Conservation (phyloP, 768 basidiomycete genomes). For the Boletus fagicola region DNA sequence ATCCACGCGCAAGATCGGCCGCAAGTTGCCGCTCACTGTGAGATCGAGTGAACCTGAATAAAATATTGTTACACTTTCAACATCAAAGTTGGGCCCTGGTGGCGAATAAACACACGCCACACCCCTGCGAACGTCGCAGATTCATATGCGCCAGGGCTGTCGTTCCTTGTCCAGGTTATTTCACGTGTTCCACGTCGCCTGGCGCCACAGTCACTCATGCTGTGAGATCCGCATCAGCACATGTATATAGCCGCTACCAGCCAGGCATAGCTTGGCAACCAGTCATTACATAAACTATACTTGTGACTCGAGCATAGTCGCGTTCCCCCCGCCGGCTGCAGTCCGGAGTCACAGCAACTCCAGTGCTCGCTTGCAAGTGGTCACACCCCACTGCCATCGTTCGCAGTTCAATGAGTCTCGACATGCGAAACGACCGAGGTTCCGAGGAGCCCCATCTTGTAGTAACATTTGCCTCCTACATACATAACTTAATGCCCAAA, state of each 20-base stretch:
- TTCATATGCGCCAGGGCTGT: constrained; percentile 13
- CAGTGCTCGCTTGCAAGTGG: neutral
- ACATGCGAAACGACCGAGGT: constrained; percentile 10
- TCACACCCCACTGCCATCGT: neutral
- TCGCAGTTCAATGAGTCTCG: neutral
- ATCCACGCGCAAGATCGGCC: constrained; percentile 4
- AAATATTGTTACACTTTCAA: neutral
- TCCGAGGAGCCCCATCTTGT: neutral
- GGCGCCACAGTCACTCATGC: neutral
- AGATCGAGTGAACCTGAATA: neutral
- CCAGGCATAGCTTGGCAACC: neutral
- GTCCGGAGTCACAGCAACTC: neutral
- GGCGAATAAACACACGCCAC: neutral
- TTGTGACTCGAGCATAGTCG: neutral
- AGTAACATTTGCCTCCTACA: neutral
- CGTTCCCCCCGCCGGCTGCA: neutral
- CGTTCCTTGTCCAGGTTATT: neutral
- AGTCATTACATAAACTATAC: neutral
- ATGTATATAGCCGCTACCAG: neutral
- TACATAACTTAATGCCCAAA: neutral
- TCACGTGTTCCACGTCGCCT: neutral
- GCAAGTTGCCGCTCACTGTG: neutral
- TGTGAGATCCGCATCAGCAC: neutral
- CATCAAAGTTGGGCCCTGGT: neutral
- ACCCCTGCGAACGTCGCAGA: neutral